Percentiles rank a stretch among this genome's conserved stretches.
These are phyloP conservation scores for Rhizoclosmatium sp. DNA, from an alignment of 192 early-diverging fungal genomes.

Conservation along the genomic window DNA sequence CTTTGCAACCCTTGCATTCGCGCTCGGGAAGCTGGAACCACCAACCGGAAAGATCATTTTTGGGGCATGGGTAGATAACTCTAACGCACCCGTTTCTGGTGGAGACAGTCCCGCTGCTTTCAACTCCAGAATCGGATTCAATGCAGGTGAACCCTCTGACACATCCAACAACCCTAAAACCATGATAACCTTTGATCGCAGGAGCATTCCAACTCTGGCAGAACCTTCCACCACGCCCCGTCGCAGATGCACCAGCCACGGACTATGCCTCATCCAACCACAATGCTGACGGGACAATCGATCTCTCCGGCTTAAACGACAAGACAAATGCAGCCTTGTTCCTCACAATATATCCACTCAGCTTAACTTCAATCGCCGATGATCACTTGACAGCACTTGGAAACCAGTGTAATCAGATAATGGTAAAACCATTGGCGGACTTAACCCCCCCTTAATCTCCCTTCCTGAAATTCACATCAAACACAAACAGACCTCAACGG, in stretches of 20 bases:
- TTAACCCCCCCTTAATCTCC: background rate
- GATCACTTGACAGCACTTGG: slow-evolving; percentile 4
- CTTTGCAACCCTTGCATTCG: background rate
- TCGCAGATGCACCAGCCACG: background rate
- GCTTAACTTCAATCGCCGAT: slow-evolving; percentile 3
- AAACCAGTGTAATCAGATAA: slow-evolving; percentile 26
- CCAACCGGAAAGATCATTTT: slow-evolving; percentile 28
- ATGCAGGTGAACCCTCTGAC: slow-evolving; percentile 3
- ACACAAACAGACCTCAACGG: background rate
- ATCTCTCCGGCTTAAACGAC: slow-evolving; percentile 25
- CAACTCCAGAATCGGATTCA: slow-evolving; percentile 31
- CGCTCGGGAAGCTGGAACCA: slow-evolving; percentile 24
- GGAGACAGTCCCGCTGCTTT: slow-evolving; percentile 13
- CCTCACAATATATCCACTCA: slow-evolving; percentile 33
- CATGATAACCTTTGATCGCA: background rate
- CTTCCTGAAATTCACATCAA: background rate
- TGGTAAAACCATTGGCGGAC: background rate
- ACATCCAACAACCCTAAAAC: background rate
- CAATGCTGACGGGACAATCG: slow-evolving; percentile 15
- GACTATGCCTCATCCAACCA: slow-evolving; percentile 8
- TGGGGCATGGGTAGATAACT: slow-evolving; percentile 35
- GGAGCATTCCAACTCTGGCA: slow-evolving; percentile 31
- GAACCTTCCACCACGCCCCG: slow-evolving; percentile 5
- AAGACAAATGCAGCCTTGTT: slow-evolving; percentile 35
- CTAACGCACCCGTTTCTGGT: background rate